Evolutionary conservation across 371 early-diverging fungal genomes (phyloP), one percentile per base, ranked within the genome.

Genomic region (Parasitella parasitica): DNA sequence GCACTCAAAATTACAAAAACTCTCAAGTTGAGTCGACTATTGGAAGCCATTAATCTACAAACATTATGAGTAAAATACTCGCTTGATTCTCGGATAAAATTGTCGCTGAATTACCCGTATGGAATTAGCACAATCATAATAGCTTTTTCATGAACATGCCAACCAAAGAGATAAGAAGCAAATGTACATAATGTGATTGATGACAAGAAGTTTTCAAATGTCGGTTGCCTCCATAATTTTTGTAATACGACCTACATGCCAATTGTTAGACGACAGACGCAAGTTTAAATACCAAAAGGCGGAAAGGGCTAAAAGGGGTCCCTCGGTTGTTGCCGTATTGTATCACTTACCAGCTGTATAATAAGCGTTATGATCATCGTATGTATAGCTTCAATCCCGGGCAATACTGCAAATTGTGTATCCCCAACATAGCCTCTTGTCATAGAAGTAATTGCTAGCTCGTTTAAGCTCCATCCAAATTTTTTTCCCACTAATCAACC

Each of bases 121-220:
- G 97, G 95, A 46, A 94, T 87, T 43, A 93, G 66, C 3, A 93
- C 86, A 64, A 96, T 61, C 72, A 98, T 74, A 12, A 96, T 87
- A 1, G 98, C 98, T 76, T 98, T 98, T 67, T 98, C 98, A 68
- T 98, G 98, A 7, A 98, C 98, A 74, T 98, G 98, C 97, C 97
- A 98, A 18, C 97, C 97, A 74, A 97, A 97, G 66, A 94, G 66
- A 73, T 89, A 98, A 26, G 97, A 93, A 1, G 91, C 85, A 59
- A 91, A 94, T 0, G 89, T 94, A 63, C 94, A 94, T 20, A 94
- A 75, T 2, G 88, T 86, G 15, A 96, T 64, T 0, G 89, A 75
- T 16, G 87, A 75, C n/a, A 95, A 26, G 58, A 97, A 94, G n/a
- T 82, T 84, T 8, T 80, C 72, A 54, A 82, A 78, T 0, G 85